Base-by-base conservation (phyloP, 371 early-diverging fungal genomes). In the Phascolomyces articulosus region DNA sequence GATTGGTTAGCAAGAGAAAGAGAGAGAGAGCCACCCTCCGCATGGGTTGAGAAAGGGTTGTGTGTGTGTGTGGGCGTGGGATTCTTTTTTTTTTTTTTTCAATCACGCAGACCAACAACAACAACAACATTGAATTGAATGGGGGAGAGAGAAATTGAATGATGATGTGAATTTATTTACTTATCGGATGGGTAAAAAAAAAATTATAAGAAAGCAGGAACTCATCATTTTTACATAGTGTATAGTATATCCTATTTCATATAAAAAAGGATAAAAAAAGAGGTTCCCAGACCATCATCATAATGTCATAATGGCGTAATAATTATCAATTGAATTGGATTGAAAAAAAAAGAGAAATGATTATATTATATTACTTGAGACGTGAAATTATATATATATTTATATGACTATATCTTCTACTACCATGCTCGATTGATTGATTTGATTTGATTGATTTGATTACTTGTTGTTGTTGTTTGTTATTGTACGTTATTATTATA, bases 291-390 rank as follows among this genome's bases (percentile, higher is more conserved):
- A 34, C 34, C 34, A 34, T 34, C 11, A 27, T 28, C 9, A 21
- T 31, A 28, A 24, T 59, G 60, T 59, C 60, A 59, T 59, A 40
- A 59, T 59, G 60, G n/a, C 60, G 47, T 16, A 59, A 59, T 59
- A 28, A 47, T 26, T 57, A 51, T 51, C 23, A 18, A 7, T n/a
- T n/a, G 20, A 20, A 7, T 51, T 8, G 9, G 11, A 9, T 9
- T 34, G 11, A 34, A 34, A 31, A 31, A 31, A 34, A 34, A 34
- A 9, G 34, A 9, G 34, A 34, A 34, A 34, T 34, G 34, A 34
- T 34, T 34, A 2, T 34, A 34, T 11, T 34, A 34, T 9, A 34
- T 34, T 34, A 11, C 6, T 9, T 34, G 34, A 34, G 6, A 2
- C 6, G 11, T 34, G 34, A 34, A 6, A 11, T 9, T 34, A 34